phyloP scores from a whole-genome alignment of 139 green algal genomes.

The Coelastrella sp. region DNA sequence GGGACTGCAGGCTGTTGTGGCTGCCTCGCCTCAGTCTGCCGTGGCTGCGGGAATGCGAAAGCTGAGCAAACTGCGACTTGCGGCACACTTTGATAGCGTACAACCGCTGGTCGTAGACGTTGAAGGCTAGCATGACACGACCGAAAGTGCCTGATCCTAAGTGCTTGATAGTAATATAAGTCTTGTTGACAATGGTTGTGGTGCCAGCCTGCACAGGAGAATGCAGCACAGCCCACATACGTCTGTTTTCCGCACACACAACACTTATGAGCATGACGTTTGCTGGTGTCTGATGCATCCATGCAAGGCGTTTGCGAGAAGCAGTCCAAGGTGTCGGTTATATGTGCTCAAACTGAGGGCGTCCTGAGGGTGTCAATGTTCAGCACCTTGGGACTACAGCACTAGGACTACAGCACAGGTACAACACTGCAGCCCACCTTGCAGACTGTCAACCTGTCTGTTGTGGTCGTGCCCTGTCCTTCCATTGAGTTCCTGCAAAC shows the following conservation, averaged over 20 bases:
- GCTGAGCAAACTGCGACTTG: constrained; percentile 52
- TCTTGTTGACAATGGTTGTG: constrained; percentile 69
- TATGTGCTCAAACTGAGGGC: neutral
- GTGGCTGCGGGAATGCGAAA: neutral
- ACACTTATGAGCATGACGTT: no score
- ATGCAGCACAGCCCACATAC: neutral
- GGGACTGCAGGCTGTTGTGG: neutral
- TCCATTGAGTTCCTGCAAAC: constrained; percentile 60
- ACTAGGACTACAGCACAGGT: no score
- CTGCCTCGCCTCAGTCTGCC: constrained; percentile 27
- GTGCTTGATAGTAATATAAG: constrained; percentile 75
- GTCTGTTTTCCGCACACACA: neutral
- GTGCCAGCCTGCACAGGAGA: constrained; percentile 50
- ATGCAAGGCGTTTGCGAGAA: no score
- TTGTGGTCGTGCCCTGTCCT: constrained; percentile 52
- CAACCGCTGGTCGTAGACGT: constrained; percentile 62
- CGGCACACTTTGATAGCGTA: constrained; percentile 69
- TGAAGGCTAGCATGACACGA: constrained; percentile 68
- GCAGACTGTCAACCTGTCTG: constrained; percentile 56
- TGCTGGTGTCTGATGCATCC: no score
- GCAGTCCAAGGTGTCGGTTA: no score
- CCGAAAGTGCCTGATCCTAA: constrained; percentile 70
- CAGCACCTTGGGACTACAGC: no score
- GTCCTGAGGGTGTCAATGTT: neutral
- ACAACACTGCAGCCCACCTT: constrained; percentile 37